Percentiles rank a stretch among this genome's conserved stretches.
Conservation (phyloP, 331 rosid species). For the Phaseolus coccineus region DNA sequence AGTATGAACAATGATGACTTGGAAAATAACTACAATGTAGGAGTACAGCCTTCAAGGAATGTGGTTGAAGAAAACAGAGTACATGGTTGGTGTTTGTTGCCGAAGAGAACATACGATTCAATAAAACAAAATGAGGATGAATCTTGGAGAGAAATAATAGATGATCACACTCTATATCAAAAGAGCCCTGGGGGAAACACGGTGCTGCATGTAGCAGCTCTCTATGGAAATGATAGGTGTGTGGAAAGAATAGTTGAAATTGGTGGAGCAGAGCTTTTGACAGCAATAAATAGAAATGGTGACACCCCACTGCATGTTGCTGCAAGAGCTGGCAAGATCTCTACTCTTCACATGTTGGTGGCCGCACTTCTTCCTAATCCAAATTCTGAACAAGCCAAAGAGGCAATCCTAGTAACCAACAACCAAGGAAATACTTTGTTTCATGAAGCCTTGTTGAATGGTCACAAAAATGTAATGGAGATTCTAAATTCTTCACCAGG, state of each 20-base stretch:
- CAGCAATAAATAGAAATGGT: rapidly evolving
- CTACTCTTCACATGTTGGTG: too few relatives aligned
- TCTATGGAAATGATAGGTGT: background rate
- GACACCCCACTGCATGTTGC: background rate
- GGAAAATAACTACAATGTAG: too few relatives aligned
- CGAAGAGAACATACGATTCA: too few relatives aligned
- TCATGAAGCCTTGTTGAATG: background rate
- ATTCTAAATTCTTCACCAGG: background rate
- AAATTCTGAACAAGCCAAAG: background rate
- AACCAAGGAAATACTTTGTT: background rate
- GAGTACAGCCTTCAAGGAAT: too few relatives aligned
- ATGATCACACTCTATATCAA: rapidly evolving
- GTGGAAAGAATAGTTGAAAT: rapidly evolving
- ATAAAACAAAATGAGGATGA: too few relatives aligned
- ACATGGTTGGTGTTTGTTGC: too few relatives aligned
- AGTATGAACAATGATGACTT: too few relatives aligned
- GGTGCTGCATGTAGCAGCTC: background rate
- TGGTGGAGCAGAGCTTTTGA: rapidly evolving
- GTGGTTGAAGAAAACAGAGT: too few relatives aligned
- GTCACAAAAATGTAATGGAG: background rate
- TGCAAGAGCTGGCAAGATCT: background rate
- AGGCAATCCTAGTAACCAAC: too few relatives aligned
- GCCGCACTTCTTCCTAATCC: too few relatives aligned
- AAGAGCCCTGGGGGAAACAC: background rate
- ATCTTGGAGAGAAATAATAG: too few relatives aligned